phyloP scores from a whole-genome alignment of 2,329 filamentous ascomycete species.

The Cercospora berteroae region DNA sequence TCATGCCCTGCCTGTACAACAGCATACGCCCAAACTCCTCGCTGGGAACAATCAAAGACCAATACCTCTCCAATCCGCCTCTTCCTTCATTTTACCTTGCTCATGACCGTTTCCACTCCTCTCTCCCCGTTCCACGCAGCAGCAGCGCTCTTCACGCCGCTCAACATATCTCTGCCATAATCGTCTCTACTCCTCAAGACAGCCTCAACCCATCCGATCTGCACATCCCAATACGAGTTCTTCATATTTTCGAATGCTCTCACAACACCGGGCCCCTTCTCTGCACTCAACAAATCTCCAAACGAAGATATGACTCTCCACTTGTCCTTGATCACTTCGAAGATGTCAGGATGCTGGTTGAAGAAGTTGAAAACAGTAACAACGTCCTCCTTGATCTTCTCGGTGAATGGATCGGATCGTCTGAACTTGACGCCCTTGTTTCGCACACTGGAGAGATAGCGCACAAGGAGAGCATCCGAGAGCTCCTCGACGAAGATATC shows the following conservation, averaged over 20 bases:
- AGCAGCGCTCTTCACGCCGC: slow-evolving; percentile 81
- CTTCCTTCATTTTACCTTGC: slow-evolving; percentile 58
- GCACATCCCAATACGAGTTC: slow-evolving; percentile 84
- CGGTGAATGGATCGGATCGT: slow-evolving; percentile 79
- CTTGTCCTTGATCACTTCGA: slow-evolving; percentile 76
- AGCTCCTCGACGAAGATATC: slow-evolving; percentile 94
- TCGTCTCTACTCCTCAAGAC: slow-evolving; percentile 85
- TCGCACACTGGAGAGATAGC: slow-evolving; percentile 78
- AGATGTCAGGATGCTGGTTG: slow-evolving; percentile 63
- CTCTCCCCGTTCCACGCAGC: slow-evolving; percentile 78
- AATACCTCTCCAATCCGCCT: neutral
- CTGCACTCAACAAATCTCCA: slow-evolving; percentile 69
- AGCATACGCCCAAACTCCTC: slow-evolving; percentile 33
- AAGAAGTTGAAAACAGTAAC: slow-evolving; percentile 90
- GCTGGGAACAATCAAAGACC: neutral
- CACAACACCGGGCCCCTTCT: slow-evolving; percentile 69
- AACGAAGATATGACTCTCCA: slow-evolving; percentile 91
- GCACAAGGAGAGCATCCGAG: slow-evolving; percentile 82
- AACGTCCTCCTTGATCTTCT: slow-evolving; percentile 92
- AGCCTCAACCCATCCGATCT: slow-evolving; percentile 92
- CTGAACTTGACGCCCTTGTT: slow-evolving; percentile 91
- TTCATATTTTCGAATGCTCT: slow-evolving; percentile 84
- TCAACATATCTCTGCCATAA: slow-evolving; percentile 87
- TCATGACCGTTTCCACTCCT: slow-evolving; percentile 90
- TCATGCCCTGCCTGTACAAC: neutral